Evolutionary conservation across 768 basidiomycete species (phyloP).

Genomic region (Mycena capillaripes): DNA sequence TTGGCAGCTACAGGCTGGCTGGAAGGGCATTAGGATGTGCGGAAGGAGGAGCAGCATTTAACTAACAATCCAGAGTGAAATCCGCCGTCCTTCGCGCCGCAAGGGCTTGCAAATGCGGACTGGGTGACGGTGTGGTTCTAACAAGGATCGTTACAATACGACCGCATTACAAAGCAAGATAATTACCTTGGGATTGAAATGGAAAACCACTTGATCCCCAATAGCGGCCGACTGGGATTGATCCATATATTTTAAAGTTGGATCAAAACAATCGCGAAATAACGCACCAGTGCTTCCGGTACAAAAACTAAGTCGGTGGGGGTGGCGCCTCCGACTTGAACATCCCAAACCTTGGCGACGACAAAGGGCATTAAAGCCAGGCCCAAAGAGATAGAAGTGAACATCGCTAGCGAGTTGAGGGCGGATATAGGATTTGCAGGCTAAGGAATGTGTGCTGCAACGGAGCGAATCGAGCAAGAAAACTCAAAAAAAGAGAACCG

Average conservation of each 20-base stretch:
- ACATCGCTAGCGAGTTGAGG: constrained; percentile 54
- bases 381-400: constrained; percentile 60
- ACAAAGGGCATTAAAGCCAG: constrained; percentile 65
- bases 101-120: constrained; percentile 67
- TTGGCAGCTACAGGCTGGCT: constrained; percentile 69
- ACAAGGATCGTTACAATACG: not conserved
- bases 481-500: constrained; percentile 28
- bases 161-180: not conserved
- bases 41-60: constrained; percentile 2
- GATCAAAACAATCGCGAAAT: too few relatives aligned
- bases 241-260: too few relatives aligned
- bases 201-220: constrained; percentile 75
- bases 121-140: constrained; percentile 70
- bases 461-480: constrained; percentile 4
- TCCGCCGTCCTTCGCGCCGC: constrained; percentile 64
- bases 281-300: constrained; percentile 68
- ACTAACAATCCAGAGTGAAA: constrained; percentile 72
- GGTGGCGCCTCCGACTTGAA: constrained; percentile 66
- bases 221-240: constrained; percentile 55
- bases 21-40: constrained; percentile 18
- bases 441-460: constrained; percentile 30
- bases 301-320: constrained; percentile 55
- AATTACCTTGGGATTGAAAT: constrained; percentile 61
- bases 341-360: constrained; percentile 63
- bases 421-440: constrained; percentile 39